A percentile compares a stretch with the other conserved stretches of the same genome.
Conservation (phyloP, 371 early-diverging fungal genomes). For the Funneliformis caledonium region DNA sequence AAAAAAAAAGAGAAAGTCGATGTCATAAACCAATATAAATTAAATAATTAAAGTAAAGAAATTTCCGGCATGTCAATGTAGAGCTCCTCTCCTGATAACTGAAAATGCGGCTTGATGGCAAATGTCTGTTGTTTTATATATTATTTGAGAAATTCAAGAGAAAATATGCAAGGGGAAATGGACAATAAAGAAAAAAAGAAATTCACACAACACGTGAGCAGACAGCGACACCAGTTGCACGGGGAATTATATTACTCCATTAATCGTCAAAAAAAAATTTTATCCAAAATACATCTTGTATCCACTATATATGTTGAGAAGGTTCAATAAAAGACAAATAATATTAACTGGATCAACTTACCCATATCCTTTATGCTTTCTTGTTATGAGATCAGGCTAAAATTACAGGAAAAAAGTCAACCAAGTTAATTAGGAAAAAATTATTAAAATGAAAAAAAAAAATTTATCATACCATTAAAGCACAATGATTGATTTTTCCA, state of each 20-base stretch:
- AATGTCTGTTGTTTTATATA: constrained; percentile 36
- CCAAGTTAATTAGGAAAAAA: not conserved
- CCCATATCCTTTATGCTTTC: constrained; percentile 76
- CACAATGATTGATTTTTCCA: constrained; percentile 67
- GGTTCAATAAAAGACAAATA: not conserved
- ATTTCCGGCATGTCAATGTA: constrained; percentile 1
- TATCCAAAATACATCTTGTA: not conserved
- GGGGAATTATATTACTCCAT: constrained; percentile 4
- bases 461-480: constrained; percentile 57
- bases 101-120: constrained; percentile 20
- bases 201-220: constrained; percentile 21
- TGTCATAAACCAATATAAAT: not conserved
- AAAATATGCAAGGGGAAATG: constrained; percentile 25
- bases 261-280: not conserved
- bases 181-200: constrained; percentile 17
- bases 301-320: constrained; percentile 7
- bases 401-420: constrained; percentile 9
- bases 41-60: not conserved
- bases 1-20: constrained; percentile 25
- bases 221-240: constrained; percentile 15
- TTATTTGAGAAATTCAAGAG: constrained; percentile 32
- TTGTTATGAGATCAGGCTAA: constrained; percentile 57
- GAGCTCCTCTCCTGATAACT: constrained; percentile 20
- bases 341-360: constrained; percentile 47
- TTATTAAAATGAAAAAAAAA: not conserved